A percentile compares a stretch with the other conserved stretches of the same genome.
These are phyloP conservation scores for Myrmaecium sp. DNA, from an alignment of 2,329 filamentous ascomycete species.

Conservation along the genomic window DNA sequence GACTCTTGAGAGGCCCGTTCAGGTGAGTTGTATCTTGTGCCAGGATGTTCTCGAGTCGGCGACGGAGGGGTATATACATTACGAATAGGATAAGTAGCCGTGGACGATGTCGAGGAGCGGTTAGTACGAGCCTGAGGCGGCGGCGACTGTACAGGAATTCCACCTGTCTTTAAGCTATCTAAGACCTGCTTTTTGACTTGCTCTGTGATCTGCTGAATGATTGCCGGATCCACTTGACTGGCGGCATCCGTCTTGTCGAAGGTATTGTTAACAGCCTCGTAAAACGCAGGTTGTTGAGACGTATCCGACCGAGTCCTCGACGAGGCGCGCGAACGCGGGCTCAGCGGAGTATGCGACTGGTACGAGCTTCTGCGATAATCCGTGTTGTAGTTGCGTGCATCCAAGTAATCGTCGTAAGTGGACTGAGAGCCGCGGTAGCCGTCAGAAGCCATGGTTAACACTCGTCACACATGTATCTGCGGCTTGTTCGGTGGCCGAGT, in stretches of 20 bases:
- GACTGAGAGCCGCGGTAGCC: constrained; percentile 17
- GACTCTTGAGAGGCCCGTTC: constrained; percentile 10
- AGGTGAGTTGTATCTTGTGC: constrained; percentile 17
- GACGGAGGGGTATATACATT: constrained; percentile 40
- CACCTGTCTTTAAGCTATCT: constrained; percentile 29
- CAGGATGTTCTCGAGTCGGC: constrained; percentile 19
- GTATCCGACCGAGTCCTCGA: constrained; percentile 16
- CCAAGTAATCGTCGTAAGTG: constrained; percentile 11
- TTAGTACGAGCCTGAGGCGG: constrained; percentile 15
- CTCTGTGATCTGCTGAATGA: constrained; percentile 45
- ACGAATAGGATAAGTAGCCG: constrained; percentile 29
- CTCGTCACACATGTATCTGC: no score
- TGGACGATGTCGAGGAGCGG: constrained; percentile 26
- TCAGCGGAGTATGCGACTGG: constrained; percentile 4
- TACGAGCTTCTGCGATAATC: constrained; percentile 6
- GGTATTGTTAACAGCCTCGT: constrained; percentile 39
- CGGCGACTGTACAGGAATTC: constrained; percentile 13
- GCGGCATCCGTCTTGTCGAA: constrained; percentile 34
- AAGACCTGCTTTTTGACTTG: constrained; percentile 31
- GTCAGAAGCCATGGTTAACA: constrained; percentile 24
- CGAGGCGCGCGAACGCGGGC: constrained; percentile 14
- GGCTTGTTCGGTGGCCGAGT: no score
- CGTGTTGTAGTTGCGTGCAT: constrained; percentile 13
- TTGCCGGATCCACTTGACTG: constrained; percentile 38
- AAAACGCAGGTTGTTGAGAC: no score